phyloP scores from a whole-genome alignment of 257 asterid species.

The Nicotiana undulata region DNA sequence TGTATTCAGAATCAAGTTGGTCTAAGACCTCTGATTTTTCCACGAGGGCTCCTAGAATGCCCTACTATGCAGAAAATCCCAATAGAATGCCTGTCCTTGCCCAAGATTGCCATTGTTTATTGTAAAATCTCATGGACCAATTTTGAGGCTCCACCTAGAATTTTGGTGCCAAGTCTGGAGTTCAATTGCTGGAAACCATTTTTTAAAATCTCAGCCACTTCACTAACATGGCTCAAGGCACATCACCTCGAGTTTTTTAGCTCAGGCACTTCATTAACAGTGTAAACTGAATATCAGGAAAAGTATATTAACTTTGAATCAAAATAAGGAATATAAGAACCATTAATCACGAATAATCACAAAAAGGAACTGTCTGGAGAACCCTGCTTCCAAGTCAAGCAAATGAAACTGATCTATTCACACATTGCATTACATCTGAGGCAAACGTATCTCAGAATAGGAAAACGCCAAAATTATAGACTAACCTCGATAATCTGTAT shows the following conservation, averaged over 20 bases:
- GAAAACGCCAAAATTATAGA: not conserved
- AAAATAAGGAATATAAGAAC: not conserved
- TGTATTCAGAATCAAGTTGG: not conserved
- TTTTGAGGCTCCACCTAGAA: not conserved
- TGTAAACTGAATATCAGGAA: not conserved
- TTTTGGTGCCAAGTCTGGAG: not conserved
- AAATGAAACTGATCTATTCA: not conserved
- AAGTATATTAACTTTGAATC: not conserved
- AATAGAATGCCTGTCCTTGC: not conserved
- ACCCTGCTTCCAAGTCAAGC: not conserved
- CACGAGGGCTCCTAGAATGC: not conserved
- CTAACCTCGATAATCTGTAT: not conserved
- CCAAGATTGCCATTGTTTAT: not conserved
- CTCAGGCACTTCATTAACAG: not conserved
- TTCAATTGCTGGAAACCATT: not conserved
- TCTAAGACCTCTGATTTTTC: not conserved
- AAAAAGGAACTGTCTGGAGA: not conserved
- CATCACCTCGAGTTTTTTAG: not conserved
- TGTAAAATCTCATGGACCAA: conserved; percentile 4
- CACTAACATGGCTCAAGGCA: not conserved
- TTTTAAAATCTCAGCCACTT: not conserved
- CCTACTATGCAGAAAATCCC: not conserved
- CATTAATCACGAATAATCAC: not conserved
- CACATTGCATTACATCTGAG: not conserved
- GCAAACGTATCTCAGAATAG: not conserved